Percentiles rank a stretch among this genome's conserved stretches.
phyloP scores from a whole-genome alignment of 23 red algal species.

The Pyropia yezoensis region DNA sequence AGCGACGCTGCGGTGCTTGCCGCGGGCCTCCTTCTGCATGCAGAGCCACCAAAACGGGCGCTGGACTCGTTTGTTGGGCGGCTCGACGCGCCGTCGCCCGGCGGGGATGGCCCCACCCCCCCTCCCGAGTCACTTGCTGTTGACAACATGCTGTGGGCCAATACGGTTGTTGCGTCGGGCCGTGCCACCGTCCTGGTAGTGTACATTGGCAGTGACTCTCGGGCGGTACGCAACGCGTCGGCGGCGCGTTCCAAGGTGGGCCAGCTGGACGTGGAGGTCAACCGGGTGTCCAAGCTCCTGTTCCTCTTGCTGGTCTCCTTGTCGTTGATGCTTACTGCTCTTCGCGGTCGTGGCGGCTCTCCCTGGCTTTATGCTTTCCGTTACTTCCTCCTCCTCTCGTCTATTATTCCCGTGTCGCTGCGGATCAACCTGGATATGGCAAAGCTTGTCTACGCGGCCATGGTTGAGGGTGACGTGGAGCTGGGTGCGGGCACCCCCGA shows the following conservation, averaged over 20 bases:
- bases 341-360: constrained; percentile 56
- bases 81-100: constrained; percentile 25
- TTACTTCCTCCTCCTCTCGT: constrained; percentile 87
- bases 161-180: constrained; percentile 87
- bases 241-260: constrained; percentile 84
- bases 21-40: constrained; percentile 32
- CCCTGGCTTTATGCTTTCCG: constrained; percentile 87
- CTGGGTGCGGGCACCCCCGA: constrained; percentile 37
- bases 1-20: constrained; percentile 49
- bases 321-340: constrained; percentile 56
- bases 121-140: constrained; percentile 57
- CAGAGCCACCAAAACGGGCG: constrained; percentile 75
- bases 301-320: constrained; percentile 72
- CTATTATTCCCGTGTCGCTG: constrained; percentile 96
- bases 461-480: constrained; percentile 63
- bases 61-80: constrained; percentile 93
- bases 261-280: constrained; percentile 73
- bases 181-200: constrained; percentile 70
- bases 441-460: constrained; percentile 68
- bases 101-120: constrained; percentile 4
- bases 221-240: constrained; percentile 68
- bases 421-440: constrained; percentile 96
- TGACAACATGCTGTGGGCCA: constrained; percentile 95
- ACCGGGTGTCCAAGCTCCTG: constrained; percentile 86
- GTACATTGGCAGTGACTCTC: constrained; percentile 79